phyloP scores from a whole-genome alignment of 805 yeast species.

The Komagataella mondaviorum region DNA sequence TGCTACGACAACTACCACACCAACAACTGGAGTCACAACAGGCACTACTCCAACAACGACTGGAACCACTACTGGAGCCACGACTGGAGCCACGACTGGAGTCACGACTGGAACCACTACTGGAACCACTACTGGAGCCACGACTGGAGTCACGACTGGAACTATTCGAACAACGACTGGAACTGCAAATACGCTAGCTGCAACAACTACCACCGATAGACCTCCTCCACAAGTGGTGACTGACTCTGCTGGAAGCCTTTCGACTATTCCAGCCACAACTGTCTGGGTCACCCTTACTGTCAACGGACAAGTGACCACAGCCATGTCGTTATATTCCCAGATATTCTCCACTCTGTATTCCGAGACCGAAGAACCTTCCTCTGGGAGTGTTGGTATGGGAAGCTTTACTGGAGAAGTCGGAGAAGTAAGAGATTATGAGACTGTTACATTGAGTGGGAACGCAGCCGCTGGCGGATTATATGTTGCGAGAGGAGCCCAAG shows the following conservation, averaged over 20 bases:
- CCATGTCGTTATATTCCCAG: conserved; percentile 39
- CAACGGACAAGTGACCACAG: conserved; percentile 26
- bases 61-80: conserved; percentile 1
- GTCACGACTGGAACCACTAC: conserved; percentile 2
- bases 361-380: conserved; percentile 28
- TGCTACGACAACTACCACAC: conserved; percentile 3
- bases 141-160: conserved; percentile 2
- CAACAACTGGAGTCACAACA: conserved; percentile 2
- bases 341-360: conserved; percentile 28
- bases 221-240: conserved; percentile 8
- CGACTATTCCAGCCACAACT: conserved; percentile 11
- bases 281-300: conserved; percentile 40
- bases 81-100: conserved; percentile 2
- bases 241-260: conserved; percentile 15
- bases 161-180: conserved; percentile 1
- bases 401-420: conserved; percentile 60
- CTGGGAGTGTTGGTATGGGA: conserved; percentile 75
- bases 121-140: conserved; percentile 1
- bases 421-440: conserved; percentile 26
- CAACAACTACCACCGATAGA: conserved; percentile 2
- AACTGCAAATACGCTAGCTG: conserved; percentile 1
- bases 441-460: conserved; percentile 20
- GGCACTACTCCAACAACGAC: conserved; percentile 1
- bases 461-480: background rate
- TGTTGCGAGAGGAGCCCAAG: background rate